Evolutionary conservation across 495 filamentous ascomycete genomes (phyloP).

Genomic region (Aspergillus cristatus): DNA sequence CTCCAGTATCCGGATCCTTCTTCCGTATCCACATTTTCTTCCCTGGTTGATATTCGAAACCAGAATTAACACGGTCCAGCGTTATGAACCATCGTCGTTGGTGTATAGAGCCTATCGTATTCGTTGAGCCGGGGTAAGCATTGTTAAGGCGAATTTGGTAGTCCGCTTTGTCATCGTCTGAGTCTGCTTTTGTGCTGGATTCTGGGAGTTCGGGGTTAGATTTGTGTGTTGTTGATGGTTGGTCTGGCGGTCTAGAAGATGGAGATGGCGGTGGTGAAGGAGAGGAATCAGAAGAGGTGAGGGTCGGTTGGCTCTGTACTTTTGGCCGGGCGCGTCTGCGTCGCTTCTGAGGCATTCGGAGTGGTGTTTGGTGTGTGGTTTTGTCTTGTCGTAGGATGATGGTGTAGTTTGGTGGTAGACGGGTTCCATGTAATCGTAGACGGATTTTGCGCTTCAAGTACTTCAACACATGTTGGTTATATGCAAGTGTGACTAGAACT

Average conservation of each 20-base stretch:
- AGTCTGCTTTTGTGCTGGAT: conserved; percentile 4
- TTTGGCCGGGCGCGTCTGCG: conserved; percentile 7
- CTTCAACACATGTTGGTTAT: background rate
- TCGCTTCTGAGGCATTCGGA: conserved; percentile 21
- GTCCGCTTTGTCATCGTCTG: conserved; percentile 19
- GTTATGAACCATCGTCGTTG: conserved; percentile 55
- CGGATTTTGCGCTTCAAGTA: conserved; percentile 44
- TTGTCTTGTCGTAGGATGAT: conserved; percentile 47
- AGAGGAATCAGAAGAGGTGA: conserved; percentile 10
- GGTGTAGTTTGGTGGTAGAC: conserved; percentile 49
- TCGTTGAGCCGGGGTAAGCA: conserved; percentile 53
- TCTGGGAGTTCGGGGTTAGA: background rate
- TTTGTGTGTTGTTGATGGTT: background rate
- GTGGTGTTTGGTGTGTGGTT: conserved; percentile 28
- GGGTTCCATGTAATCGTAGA: conserved; percentile 49
- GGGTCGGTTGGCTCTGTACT: conserved; percentile 5
- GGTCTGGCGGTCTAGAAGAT: background rate
- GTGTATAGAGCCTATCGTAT: conserved; percentile 54
- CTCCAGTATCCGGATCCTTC: conserved; percentile 5
- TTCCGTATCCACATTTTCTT: conserved; percentile 18
- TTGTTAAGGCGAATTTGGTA: conserved; percentile 49
- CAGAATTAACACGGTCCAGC: conserved; percentile 44
- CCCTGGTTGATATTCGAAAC: conserved; percentile 34
- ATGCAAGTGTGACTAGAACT: conserved; percentile 2
- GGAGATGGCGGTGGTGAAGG: background rate